These are phyloP conservation scores for Prototheca wickerhamii DNA, from an alignment of 163 green algal genomes.

Conservation along the genomic window DNA sequence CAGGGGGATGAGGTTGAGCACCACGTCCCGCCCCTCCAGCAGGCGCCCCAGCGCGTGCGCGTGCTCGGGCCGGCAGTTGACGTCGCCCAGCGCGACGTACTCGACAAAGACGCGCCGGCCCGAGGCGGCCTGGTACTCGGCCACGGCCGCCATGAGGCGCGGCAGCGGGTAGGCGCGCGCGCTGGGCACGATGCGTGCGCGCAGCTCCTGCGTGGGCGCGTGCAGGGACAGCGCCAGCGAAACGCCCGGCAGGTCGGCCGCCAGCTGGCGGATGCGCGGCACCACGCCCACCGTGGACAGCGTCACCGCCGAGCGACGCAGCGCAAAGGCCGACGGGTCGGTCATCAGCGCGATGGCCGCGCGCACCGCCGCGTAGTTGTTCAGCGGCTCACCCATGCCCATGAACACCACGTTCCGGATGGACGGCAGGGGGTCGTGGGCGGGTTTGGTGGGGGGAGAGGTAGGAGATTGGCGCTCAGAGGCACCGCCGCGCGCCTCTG, in stretches of 20 bases:
- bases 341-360: constrained; percentile 47
- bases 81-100: constrained; percentile 84
- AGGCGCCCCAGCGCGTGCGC: constrained; percentile 79
- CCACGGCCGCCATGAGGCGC: constrained; percentile 69
- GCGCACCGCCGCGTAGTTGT: constrained; percentile 77
- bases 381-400: constrained; percentile 91
- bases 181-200: constrained; percentile 80
- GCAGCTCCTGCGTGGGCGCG: constrained; percentile 83
- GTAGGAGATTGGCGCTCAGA: too few relatives aligned
- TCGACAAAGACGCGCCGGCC: constrained; percentile 67
- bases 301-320: constrained; percentile 70
- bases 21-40: constrained; percentile 46
- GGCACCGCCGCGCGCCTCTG: too few relatives aligned
- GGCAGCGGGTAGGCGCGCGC: constrained; percentile 78
- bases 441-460: too few relatives aligned
- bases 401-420: constrained; percentile 53
- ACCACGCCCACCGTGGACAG: constrained; percentile 92
- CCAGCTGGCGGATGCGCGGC: constrained; percentile 55
- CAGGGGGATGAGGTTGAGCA: constrained; percentile 82
- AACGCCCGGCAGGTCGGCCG: constrained; percentile 64
- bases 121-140: constrained; percentile 49
- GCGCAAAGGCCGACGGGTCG: constrained; percentile 55
- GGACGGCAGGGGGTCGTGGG: too few relatives aligned
- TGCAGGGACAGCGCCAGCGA: constrained; percentile 93
- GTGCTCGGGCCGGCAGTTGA: constrained; percentile 74